Base-by-base conservation (phyloP, 768 basidiomycete genomes). In the Rhodosporidiobolus sp. region DNA sequence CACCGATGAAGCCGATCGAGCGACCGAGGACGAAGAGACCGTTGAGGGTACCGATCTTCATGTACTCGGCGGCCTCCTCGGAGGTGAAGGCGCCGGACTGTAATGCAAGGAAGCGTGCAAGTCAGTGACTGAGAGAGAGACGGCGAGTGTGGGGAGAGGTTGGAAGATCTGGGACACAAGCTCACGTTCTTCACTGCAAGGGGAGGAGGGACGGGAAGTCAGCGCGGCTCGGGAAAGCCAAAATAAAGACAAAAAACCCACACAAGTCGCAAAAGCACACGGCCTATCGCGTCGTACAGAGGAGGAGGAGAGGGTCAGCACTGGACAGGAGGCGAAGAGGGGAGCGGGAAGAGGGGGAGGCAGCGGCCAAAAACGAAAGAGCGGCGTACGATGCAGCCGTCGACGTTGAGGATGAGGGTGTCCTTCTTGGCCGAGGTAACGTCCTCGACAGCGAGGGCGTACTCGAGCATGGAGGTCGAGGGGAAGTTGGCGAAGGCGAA, bases 341-440 rank as follows among this genome's bases (percentile, higher is more conserved):
- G 11, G 35, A 16, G 50, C 4, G 4, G 24, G 24, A n/a, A 26
- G 12, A 32, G 22, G 34, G 32, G 11, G 10, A 38, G 34, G 6
- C 20, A n/a, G 35, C 6, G 8, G 24, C 9, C 19, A 17, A 8
- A 5, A 9, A 9, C 19, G n/a, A 12, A 28, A 48, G 46, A 30
- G 30, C 28, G 9, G 12, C 22, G 28, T 19, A 20, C 30, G 24
- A 9, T 28, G 26, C 60, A 63, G 34, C 62, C 52, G 17, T 63
- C 62, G 6, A 35, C 94, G 74, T 96, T 94, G 75, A 97, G 92
- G 83, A 97, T 98, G 68, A 97, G 86, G 84, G 97, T 95, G 79
- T 95, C 87, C 85, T 97, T 96, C 89, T 99, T 99, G 66, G 92
- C 84, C 55, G 93, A 94, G 52, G 95, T 97, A 70, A 98, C 94